Base-by-base conservation (phyloP, 2,329 filamentous ascomycete species). In the Aspergillus fumigatiaffinis region DNA sequence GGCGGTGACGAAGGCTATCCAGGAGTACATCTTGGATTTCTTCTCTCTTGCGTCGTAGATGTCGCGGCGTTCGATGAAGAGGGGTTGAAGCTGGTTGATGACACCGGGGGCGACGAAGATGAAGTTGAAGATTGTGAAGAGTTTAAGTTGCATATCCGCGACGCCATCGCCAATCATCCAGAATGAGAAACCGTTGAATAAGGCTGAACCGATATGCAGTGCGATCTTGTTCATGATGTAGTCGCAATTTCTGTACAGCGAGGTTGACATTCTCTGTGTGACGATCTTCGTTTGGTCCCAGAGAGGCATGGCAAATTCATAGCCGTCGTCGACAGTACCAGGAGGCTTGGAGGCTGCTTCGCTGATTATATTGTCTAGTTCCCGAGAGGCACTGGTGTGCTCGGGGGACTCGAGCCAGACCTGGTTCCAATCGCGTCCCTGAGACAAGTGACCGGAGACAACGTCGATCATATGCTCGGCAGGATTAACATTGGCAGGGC, bases 21-120 rank as follows among this genome's bases (percentile, higher is more conserved):
- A 91, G 26, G 85, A 85, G 72, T 92, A 92, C 62, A 90, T 90
- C 26, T 87, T 82, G 0, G 84, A 87, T 3, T 88, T 88, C 9
- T 87, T 81, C 68, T 92, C 89, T 26, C 89, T 82, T 0, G 68
- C 60, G 8, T 88, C 82, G 81, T 87, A 92, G 7, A 92, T 77
- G 0, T 82, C 82, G 68, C 88, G 83, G 65, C 79, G 81, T 66
- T 90, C 90, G 63, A 92, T 83, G 58, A 91, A 82, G 6, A 87
- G 86, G 0, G 88, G 85, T 0, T 88, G 86, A 47, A 91, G 75
- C 23, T 76, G 74, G 50, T 69, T 68, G 53, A 75, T 74, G 7
- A 74, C 72, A 61, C 73, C 74, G 1, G 79, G 76, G 1, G 77
- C 74, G 4, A 81, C 80, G 60, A 87, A 76, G 60, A 87, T 79